These are phyloP conservation scores for Mesembryanthemum crystallinum DNA, from an alignment of 148 eudicot species.

Conservation along the genomic window DNA sequence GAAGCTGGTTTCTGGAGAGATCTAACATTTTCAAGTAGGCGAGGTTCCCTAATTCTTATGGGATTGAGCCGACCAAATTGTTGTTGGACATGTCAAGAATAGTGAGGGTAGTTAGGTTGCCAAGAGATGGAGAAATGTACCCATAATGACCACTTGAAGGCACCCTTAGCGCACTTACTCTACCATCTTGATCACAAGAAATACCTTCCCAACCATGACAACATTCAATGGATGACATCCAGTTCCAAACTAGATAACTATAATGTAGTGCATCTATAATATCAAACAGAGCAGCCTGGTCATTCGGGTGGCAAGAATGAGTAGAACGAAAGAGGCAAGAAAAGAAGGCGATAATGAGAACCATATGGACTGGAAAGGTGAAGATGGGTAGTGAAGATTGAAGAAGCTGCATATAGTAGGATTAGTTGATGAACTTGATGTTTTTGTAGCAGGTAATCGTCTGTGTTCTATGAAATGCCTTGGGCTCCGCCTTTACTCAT, in stretches of 20 bases:
- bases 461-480: too few relatives aligned
- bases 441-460: too few relatives aligned
- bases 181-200: background rate
- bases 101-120: slow-evolving; percentile 1
- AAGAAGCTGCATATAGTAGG: too few relatives aligned
- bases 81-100: background rate
- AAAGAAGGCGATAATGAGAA: background rate
- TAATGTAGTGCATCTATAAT: background rate
- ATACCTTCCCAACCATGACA: background rate
- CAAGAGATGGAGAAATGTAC: background rate
- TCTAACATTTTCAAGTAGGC: background rate
- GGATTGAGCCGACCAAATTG: background rate
- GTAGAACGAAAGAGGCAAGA: background rate
- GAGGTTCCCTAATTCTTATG: background rate
- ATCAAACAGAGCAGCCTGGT: background rate
- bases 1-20: background rate
- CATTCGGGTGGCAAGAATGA: background rate
- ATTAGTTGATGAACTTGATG: too few relatives aligned
- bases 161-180: background rate
- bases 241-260: background rate
- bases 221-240: background rate
- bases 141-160: too few relatives aligned
- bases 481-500: too few relatives aligned
- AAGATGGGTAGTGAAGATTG: too few relatives aligned
- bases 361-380: too few relatives aligned